Evolutionary conservation across 129 eudicot genomes (phyloP), one percentile per base, ranked within the genome.

Genomic region (Calendula officinalis): DNA sequence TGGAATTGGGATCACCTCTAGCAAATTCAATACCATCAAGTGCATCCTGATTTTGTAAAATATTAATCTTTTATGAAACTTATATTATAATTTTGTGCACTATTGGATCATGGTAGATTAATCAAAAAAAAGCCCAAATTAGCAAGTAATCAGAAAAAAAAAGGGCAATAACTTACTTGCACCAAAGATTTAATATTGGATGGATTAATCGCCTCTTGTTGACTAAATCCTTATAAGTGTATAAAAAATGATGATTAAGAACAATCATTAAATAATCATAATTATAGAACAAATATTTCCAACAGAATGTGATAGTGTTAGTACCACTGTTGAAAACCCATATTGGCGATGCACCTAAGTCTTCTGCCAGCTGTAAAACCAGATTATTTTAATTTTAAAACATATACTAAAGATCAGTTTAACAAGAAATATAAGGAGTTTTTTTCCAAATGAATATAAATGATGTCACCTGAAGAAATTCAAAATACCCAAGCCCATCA

Each of bases 261-360:
- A 65, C 44, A 7, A 16, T 54, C 55, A 27, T 45, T 7, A 3
- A 22, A 72, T 22, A 41, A 53, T 44, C 36, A 43, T 7, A 42
- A 37, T n/a, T 56, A 47, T 8, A 61, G 11, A 62, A 3, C 13
- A 55, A 32, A 27, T 12, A 51, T 6, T 44, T 49, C 13, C 37
- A 8, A 51, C 35, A 34, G 8, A 62, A 41, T 33, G 22, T 46
- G 52, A 48, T 22, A 72, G 14, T 46, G 47, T 42, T 22, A 72
- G 62, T 83, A 94, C 99, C 97, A 41, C 84, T 86, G 64, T 86
- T 94, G 66, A 94, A 82, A 46, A 94, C 99, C 99, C 99, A 94
- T 55, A 94, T 69, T 32, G 99, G 99, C 22, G 64, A 62, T 70
- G 99, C 92, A 50, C 91, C 95, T 32, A 94, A 76, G 76, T 94